Base-by-base conservation (phyloP, 1,284 basidiomycete genomes). In the Cryptococcus amylolentus region DNA sequence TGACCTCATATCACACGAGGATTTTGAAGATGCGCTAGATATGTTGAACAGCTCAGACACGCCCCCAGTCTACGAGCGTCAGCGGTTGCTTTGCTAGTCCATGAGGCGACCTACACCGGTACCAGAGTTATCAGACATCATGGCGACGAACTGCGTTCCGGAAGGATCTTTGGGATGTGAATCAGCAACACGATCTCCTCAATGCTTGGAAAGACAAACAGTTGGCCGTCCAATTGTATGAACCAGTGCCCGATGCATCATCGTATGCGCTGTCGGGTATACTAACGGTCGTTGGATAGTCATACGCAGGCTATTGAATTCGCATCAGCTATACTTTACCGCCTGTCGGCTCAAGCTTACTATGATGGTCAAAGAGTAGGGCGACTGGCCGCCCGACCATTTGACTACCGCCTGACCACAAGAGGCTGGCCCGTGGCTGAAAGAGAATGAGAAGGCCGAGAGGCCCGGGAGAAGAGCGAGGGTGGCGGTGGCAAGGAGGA, bases 121-220 rank as follows among this genome's bases (percentile, higher is more conserved):
- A 12, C 72, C 73, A 2, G 60, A 62, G 1, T 64, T 41, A 51
- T 76, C 73, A 7, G 72, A 74, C 71, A 76, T 73, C 65, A 74
- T 66, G 38, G 66, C 61, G 1, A 69, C 62, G 35, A 69, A 62
- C 5, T 57, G 48, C n/a, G 63, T 69, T 4, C 61, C 64, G 1
- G 57, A 48, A 0, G 70, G 67, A 51, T 71, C 72, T 75, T 57
- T 5, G 14, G 14, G 35, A 38, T 51, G 27, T 37, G 28, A 23
- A 54, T 43, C 45, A 50, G 16, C 13, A n/a, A 35, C 7, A 54
- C 1, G 31, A 10, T 10, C 10, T 40, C 8, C 6, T 49, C 38
- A 12, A 48, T n/a, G 28, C 13, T 26, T 3, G 40, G 27, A 23
- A 20, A n/a, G 2, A 28, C 2, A 58, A 70, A 73, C 73, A 75